Conservation (phyloP, 495 filamentous ascomycete genomes). For the Lasiosphaeria hispida region DNA sequence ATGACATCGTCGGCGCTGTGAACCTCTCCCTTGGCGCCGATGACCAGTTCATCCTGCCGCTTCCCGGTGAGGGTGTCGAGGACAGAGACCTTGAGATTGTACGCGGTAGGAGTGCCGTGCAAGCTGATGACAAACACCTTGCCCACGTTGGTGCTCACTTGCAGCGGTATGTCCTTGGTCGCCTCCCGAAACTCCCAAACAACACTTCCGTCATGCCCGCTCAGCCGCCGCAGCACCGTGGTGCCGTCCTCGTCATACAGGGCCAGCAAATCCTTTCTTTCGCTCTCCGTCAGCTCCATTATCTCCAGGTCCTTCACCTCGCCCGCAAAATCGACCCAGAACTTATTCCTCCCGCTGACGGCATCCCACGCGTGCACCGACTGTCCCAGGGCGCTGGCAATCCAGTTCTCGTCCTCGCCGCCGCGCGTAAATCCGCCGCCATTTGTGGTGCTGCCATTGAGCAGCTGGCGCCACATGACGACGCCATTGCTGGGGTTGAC, state of each 20-base stretch:
- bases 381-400: slow-evolving; percentile 67
- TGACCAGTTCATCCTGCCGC: slow-evolving; percentile 59
- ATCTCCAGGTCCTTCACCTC: slow-evolving; percentile 76
- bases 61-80: slow-evolving; percentile 70
- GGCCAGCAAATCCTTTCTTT: slow-evolving; percentile 67
- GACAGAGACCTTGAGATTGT: slow-evolving; percentile 69
- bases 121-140: slow-evolving; percentile 76
- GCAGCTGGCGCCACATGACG: slow-evolving; percentile 80
- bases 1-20: slow-evolving; percentile 64
- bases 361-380: slow-evolving; percentile 81
- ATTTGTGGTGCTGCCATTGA: slow-evolving; percentile 40
- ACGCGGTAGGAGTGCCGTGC: slow-evolving; percentile 63
- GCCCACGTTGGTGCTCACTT: slow-evolving; percentile 71
- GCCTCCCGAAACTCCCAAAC: slow-evolving; percentile 73
- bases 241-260: slow-evolving; percentile 56
- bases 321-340: slow-evolving; percentile 60
- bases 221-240: slow-evolving; percentile 65
- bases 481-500: slow-evolving; percentile 83
- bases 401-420: slow-evolving; percentile 67
- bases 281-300: slow-evolving; percentile 63
- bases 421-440: slow-evolving; percentile 62
- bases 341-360: slow-evolving; percentile 71
- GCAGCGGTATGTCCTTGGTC: slow-evolving; percentile 69
- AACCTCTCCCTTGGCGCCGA: slow-evolving; percentile 74
- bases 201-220: slow-evolving; percentile 67